Evolutionary conservation across 495 filamentous ascomycete genomes (phyloP), one percentile per base, ranked within the genome.

Genomic region (Hypomontagnella monticulosa): DNA sequence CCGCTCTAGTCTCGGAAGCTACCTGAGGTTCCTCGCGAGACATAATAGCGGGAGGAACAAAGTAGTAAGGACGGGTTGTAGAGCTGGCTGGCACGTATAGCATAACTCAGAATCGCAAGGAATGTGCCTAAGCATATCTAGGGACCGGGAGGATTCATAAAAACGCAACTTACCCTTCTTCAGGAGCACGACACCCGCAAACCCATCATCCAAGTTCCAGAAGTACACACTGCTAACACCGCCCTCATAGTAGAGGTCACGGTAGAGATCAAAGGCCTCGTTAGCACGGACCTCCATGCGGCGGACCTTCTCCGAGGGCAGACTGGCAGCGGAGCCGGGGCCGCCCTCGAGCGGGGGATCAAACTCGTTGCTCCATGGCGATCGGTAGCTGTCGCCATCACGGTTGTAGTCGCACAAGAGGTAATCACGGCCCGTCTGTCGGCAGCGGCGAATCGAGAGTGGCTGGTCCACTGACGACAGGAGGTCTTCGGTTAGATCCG

Each of bases 351-450:
- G 82, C 15, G 89, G 89, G 1, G 94, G 95, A 71, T 97, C 93
- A 74, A 98, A 99, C 78, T 97, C 92, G 78, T 97, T 97, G 81
- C 89, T 93, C 95, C 95, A 99, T 32, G 95, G 95, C 63, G 91
- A 95, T 32, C 95, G 90, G 83, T 96, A 96, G 79, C 89, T 93
- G 77, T 97, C 95, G 51, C 96, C 96, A 79, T 99, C 95, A 51
- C 95, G 93, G 84, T 99, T 99, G 83, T 98, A 99, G 84, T 99
- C 95, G 83, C 95, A 99, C 63, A 97, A 91, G 38, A 99, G 87
- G 80, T 97, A 99, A 80, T 98, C 95, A 53, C 93, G 90, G 63
- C 91, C 92, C 55, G 91, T 92, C 77, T 93, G 91, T 55, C 84
- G 82, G 82, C 95, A 98, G 62, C 90, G 90, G 59, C 88, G 88